A percentile compares a stretch with the other conserved stretches of the same genome.
These are phyloP conservation scores for Trametes pubescens DNA, from an alignment of 1,284 basidiomycete species.

Conservation along the genomic window DNA sequence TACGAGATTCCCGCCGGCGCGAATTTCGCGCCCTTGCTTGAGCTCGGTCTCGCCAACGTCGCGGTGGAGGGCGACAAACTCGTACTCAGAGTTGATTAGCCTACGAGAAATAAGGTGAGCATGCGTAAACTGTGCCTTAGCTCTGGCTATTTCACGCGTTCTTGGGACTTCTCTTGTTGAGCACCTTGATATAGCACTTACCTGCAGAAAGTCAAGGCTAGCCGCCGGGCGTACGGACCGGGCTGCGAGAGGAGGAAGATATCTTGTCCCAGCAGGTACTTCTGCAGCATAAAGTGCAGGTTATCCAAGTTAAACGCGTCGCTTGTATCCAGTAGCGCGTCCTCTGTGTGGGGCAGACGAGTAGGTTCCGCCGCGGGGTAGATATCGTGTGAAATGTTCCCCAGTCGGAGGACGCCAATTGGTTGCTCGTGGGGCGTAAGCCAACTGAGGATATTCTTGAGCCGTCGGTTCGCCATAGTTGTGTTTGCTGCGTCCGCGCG, in stretches of 20 bases:
- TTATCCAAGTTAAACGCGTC: conserved; percentile 63
- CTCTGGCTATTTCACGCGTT: no score
- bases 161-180: no score
- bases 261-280: conserved; percentile 72
- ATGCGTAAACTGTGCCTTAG: no score
- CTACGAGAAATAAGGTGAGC: conserved; percentile 41
- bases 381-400: conserved; percentile 63
- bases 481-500: background rate
- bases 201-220: conserved; percentile 71
- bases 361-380: conserved; percentile 55
- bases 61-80: conserved; percentile 69
- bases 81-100: conserved; percentile 70
- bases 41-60: conserved; percentile 76
- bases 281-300: conserved; percentile 71
- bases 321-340: conserved; percentile 54
- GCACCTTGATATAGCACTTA: conserved; percentile 37
- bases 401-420: conserved; percentile 64
- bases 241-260: conserved; percentile 70
- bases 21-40: conserved; percentile 73
- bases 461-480: conserved; percentile 48
- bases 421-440: conserved; percentile 49
- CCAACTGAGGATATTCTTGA: conserved; percentile 55
- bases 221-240: conserved; percentile 67
- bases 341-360: conserved; percentile 53
- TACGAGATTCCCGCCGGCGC: conserved; percentile 62